These are phyloP conservation scores for Sarocladiaceae sp. DNA, from an alignment of 2,329 filamentous ascomycete genomes.

Conservation along the genomic window DNA sequence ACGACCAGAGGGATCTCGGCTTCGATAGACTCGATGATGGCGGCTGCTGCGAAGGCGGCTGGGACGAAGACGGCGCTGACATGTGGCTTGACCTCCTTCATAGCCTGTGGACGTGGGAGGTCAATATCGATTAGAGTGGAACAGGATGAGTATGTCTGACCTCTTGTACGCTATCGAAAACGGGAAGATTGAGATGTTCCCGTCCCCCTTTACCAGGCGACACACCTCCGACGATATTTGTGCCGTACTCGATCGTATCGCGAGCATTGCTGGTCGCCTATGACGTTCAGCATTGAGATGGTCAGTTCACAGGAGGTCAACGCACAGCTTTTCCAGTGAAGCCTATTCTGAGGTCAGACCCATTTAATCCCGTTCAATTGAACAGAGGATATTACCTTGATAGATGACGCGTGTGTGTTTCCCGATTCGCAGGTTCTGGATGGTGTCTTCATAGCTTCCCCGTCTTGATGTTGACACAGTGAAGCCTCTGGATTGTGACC, in stretches of 20 bases:
- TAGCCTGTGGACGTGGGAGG: conserved; percentile 20
- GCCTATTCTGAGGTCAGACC: conserved; percentile 16
- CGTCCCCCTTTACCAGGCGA: conserved; percentile 28
- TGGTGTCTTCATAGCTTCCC: conserved; percentile 21
- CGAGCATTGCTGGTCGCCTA: conserved; percentile 31
- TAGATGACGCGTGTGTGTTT: conserved; percentile 27
- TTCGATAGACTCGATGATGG: conserved; percentile 70
- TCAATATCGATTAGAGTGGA: not conserved
- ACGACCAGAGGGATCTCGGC: conserved; percentile 73
- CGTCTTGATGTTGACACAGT: not conserved
- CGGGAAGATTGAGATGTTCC: conserved; percentile 26
- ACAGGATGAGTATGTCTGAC: conserved; percentile 13
- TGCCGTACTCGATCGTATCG: conserved; percentile 32
- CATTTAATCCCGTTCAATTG: not conserved
- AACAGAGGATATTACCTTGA: conserved; percentile 19
- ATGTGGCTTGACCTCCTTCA: conserved; percentile 42
- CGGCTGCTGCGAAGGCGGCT: conserved; percentile 56
- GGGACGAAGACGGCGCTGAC: conserved; percentile 70
- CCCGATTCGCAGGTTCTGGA: conserved; percentile 22
- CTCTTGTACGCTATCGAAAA: conserved; percentile 28
- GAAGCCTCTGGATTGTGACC: too few species aligned
- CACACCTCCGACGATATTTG: conserved; percentile 30
- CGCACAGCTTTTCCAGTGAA: conserved; percentile 32
- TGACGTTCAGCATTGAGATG: not conserved
- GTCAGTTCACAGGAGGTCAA: not conserved